phyloP scores from a whole-genome alignment of 108 stramenopile genomes.

The Chaetoceros muelleri region DNA sequence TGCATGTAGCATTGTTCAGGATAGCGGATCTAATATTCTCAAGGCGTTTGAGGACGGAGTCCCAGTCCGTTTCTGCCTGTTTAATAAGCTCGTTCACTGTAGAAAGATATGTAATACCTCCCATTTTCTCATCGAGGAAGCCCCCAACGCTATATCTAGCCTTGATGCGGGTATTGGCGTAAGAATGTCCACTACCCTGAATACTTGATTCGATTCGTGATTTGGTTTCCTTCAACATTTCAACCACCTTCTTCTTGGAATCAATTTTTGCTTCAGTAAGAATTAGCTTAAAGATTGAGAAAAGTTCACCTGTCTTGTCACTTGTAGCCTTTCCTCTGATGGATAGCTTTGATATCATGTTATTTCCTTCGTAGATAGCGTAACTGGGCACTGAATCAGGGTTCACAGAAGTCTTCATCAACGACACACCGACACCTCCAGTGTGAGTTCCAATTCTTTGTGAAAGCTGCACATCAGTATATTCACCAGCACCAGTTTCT shows the following conservation, averaged over 20 bases:
- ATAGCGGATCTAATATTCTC: conserved; percentile 78
- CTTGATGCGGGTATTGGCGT: conserved; percentile 64
- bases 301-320: conserved; percentile 81
- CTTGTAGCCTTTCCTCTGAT: conserved; percentile 77
- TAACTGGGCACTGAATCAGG: conserved; percentile 38
- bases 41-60: conserved; percentile 67
- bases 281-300: conserved; percentile 77
- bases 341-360: conserved; percentile 67
- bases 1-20: conserved; percentile 47
- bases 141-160: conserved; percentile 81
- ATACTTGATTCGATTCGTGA: conserved; percentile 57
- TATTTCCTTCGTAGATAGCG: conserved; percentile 39
- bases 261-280: conserved; percentile 84
- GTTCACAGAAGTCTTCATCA: conserved; percentile 59
- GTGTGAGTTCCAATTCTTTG: conserved; percentile 81
- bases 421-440: conserved; percentile 62
- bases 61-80: conserved; percentile 92
- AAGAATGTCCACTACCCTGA: conserved; percentile 74
- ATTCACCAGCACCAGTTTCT: conserved; percentile 87
- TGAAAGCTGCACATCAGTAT: conserved; percentile 76
- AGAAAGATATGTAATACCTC: conserved; percentile 75
- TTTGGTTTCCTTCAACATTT: conserved; percentile 86
- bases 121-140: conserved; percentile 84
- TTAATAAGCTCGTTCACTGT: conserved; percentile 67
- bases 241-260: conserved; percentile 75